A percentile compares a stretch with the other conserved stretches of the same genome.
Evolutionary conservation across 495 filamentous ascomycete genomes (phyloP).

Genomic region (Haplographium delicatum): DNA sequence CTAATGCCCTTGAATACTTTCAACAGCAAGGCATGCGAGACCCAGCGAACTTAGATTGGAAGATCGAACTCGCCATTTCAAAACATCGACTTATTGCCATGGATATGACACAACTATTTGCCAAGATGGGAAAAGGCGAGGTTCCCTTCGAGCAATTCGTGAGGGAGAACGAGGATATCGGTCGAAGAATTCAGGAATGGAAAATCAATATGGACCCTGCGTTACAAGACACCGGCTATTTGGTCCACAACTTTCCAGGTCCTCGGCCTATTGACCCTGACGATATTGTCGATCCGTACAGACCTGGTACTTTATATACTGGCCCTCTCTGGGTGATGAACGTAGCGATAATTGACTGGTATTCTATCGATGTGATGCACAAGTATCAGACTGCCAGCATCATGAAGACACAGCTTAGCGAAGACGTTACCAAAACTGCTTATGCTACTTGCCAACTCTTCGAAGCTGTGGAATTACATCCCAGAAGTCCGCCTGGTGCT

Average conservation of each 20-base stretch:
- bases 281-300: slow-evolving; percentile 68
- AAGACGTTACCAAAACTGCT: slow-evolving; percentile 55
- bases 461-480: slow-evolving; percentile 70
- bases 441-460: slow-evolving; percentile 69
- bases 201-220: slow-evolving; percentile 51
- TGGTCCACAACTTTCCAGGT: slow-evolving; percentile 54
- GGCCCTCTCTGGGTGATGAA: slow-evolving; percentile 68
- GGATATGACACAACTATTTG: slow-evolving; percentile 76
- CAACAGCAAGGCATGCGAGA: slow-evolving; percentile 48
- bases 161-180: slow-evolving; percentile 52
- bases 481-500: slow-evolving; percentile 61
- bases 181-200: slow-evolving; percentile 48
- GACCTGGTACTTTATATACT: slow-evolving; percentile 58
- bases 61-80: slow-evolving; percentile 59
- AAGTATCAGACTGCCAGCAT: slow-evolving; percentile 60
- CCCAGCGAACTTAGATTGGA: slow-evolving; percentile 58
- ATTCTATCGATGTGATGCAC: slow-evolving; percentile 74
- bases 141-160: slow-evolving; percentile 62
- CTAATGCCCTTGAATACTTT: slow-evolving; percentile 57
- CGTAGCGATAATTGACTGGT: slow-evolving; percentile 69
- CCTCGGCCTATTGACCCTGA: slow-evolving; percentile 45
- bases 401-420: slow-evolving; percentile 42
- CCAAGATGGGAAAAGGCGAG: slow-evolving; percentile 56
- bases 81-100: slow-evolving; percentile 68
- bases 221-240: slow-evolving; percentile 51